These are phyloP conservation scores for Rehmannia glutinosa DNA, from an alignment of 257 asterid genomes.

Conservation along the genomic window DNA sequence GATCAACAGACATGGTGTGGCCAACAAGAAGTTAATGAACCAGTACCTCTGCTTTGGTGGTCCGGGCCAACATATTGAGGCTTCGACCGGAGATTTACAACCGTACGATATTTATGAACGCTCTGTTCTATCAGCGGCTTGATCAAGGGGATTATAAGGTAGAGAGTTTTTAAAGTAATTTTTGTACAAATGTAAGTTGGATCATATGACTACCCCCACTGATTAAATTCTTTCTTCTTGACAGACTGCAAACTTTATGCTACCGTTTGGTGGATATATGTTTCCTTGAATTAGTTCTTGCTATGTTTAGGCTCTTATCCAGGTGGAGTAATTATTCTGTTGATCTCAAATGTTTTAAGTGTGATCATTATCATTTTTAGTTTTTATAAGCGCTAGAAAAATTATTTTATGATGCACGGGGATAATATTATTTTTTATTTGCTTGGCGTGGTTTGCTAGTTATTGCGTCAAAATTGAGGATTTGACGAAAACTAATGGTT, in stretches of 20 bases:
- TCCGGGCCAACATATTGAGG: slow-evolving; percentile 28
- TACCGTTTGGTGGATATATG: background rate
- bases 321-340: background rate
- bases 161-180: background rate
- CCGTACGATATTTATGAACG: slow-evolving; percentile 53
- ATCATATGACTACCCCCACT: background rate
- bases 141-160: slow-evolving; percentile 11
- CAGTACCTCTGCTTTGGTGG: slow-evolving; percentile 73
- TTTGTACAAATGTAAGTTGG: slow-evolving; percentile 22
- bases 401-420: too few relatives aligned
- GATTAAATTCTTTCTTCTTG: background rate
- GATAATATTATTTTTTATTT: too few relatives aligned
- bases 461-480: too few relatives aligned
- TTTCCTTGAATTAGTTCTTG: background rate
- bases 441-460: too few relatives aligned
- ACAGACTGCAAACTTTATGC: background rate
- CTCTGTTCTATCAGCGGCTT: slow-evolving; percentile 53
- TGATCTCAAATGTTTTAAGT: background rate
- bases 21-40: slow-evolving; percentile 45
- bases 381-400: background rate
- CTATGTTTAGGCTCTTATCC: background rate
- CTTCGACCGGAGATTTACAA: slow-evolving; percentile 20
- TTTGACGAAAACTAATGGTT: too few relatives aligned
- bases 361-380: background rate
- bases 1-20: slow-evolving; percentile 26